These are phyloP conservation scores for Dipteronia dyeriana DNA, from an alignment of 345 rosid genomes.

Conservation along the genomic window DNA sequence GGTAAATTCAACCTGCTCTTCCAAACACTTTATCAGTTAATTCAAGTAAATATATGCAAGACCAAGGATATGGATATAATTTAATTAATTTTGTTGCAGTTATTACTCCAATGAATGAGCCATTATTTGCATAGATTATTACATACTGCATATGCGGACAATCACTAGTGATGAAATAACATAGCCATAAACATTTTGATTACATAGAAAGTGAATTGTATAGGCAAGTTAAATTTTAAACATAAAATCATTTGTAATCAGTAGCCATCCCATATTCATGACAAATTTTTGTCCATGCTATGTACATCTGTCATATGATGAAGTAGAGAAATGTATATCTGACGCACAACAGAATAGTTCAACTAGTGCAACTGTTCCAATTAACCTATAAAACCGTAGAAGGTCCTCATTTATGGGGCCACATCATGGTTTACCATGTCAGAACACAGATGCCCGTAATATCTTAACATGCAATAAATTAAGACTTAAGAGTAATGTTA, in stretches of 20 bases:
- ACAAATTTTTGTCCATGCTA: background rate
- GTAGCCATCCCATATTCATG: background rate
- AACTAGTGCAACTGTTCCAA: background rate
- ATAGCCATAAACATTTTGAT: background rate
- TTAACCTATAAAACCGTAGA: background rate
- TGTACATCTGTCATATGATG: background rate
- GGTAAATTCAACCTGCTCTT: conserved; percentile 61
- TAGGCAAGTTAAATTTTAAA: background rate
- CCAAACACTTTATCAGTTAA: background rate
- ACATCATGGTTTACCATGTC: background rate
- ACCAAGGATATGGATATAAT: background rate
- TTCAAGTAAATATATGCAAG: background rate
- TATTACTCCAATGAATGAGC: background rate
- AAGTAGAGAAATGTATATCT: background rate
- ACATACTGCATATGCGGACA: background rate
- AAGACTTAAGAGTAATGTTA: no score
- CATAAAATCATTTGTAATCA: background rate
- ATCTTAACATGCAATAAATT: background rate
- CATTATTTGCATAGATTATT: background rate
- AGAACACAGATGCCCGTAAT: background rate
- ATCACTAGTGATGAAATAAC: background rate
- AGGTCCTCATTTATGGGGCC: background rate
- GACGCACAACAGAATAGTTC: background rate
- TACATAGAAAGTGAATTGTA: background rate
- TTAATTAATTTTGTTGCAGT: background rate